Evolutionary conservation across 78 protist genomes (phyloP).

Genomic region (Pelomyxa schiedti): DNA sequence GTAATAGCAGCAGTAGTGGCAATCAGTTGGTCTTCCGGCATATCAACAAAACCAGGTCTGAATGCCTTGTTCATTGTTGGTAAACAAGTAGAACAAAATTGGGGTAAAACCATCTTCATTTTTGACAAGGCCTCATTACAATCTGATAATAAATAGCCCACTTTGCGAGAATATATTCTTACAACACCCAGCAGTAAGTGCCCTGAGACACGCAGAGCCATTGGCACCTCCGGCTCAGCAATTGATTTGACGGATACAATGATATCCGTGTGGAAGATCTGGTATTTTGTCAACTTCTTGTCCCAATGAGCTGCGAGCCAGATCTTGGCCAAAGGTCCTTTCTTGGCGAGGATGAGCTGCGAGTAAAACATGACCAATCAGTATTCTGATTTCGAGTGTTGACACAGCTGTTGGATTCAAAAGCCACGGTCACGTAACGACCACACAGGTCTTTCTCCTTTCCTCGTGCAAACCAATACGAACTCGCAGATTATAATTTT

Average conservation of each 20-base stretch:
- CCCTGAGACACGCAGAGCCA: constrained; percentile 61
- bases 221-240: constrained; percentile 16
- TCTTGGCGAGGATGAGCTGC: constrained; percentile 24
- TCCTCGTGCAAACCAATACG: too few species aligned
- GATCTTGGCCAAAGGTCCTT: constrained; percentile 46
- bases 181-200: constrained; percentile 69
- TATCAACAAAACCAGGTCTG: constrained; percentile 21
- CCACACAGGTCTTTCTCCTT: too few species aligned
- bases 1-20: constrained; percentile 19
- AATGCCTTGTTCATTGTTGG: not conserved
- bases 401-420: too few species aligned
- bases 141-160: constrained; percentile 18
- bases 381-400: too few species aligned
- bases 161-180: constrained; percentile 37
- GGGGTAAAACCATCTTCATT: not conserved
- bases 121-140: constrained; percentile 13
- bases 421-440: too few species aligned
- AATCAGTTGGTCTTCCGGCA: not conserved
- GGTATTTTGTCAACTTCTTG: constrained; percentile 10
- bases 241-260: not conserved
- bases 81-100: not conserved
- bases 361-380: constrained; percentile 57
- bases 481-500: too few species aligned
- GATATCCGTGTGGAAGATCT: constrained; percentile 18
- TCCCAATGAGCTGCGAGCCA: constrained; percentile 68